These are phyloP conservation scores for Trichoderma arundinaceum DNA, from an alignment of 2,329 filamentous ascomycete species.

Conservation along the genomic window DNA sequence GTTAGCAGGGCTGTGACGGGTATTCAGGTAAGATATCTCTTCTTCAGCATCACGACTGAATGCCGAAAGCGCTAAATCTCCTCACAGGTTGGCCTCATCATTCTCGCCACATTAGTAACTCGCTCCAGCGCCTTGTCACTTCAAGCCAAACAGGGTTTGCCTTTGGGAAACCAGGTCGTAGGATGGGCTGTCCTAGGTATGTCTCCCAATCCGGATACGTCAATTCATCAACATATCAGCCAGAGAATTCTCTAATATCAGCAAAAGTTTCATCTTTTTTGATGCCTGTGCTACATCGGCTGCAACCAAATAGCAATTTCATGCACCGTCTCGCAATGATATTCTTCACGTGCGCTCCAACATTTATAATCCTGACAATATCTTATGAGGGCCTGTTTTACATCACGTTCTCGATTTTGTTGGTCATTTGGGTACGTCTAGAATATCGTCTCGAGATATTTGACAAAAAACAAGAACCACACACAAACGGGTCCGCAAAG, in stretches of 20 bases:
- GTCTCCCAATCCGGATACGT: constrained; percentile 36
- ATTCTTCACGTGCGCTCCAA: constrained; percentile 90
- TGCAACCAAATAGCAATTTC: constrained; percentile 85
- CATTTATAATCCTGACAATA: constrained; percentile 94
- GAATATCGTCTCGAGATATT: constrained; percentile 70
- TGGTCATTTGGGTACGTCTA: constrained; percentile 89
- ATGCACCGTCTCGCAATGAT: constrained; percentile 86
- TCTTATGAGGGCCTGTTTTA: constrained; percentile 98
- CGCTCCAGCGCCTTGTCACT: constrained; percentile 83
- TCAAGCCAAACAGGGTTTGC: constrained; percentile 83
- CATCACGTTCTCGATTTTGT: constrained; percentile 79
- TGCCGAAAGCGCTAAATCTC: neutral
- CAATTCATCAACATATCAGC: constrained; percentile 31
- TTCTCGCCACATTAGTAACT: constrained; percentile 84
- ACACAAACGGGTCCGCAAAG: constrained; percentile 9
- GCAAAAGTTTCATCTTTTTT: constrained; percentile 72
- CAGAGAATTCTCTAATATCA: neutral
- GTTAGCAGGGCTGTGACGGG: constrained; percentile 67
- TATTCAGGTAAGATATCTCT: constrained; percentile 57
- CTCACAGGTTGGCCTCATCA: constrained; percentile 71
- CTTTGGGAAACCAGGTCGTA: constrained; percentile 83
- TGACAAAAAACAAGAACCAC: constrained; percentile 10
- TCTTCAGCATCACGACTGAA: constrained; percentile 29
- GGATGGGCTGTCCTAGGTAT: constrained; percentile 81
- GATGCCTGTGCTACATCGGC: constrained; percentile 79